These are phyloP conservation scores for Ceratocystis ficicola DNA, from an alignment of 2,329 filamentous ascomycete genomes.

Conservation along the genomic window DNA sequence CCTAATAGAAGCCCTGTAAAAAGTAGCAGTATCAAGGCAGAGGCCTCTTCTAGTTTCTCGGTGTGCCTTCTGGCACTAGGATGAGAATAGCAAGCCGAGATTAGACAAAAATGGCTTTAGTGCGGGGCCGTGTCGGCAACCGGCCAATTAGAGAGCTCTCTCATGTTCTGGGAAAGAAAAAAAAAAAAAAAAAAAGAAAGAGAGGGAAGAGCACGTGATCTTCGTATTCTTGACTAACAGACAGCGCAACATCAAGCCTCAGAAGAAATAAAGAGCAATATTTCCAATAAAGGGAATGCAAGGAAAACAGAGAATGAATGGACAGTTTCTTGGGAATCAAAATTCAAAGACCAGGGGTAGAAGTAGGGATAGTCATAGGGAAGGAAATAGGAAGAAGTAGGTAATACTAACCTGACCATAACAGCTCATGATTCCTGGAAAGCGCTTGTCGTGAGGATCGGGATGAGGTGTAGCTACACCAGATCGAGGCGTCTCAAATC, in stretches of 20 bases:
- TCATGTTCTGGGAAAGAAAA: conserved; percentile 22
- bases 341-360: too few species aligned
- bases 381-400: conserved; percentile 47
- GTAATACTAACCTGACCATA: conserved; percentile 93
- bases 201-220: too few species aligned
- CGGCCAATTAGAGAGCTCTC: conserved; percentile 31
- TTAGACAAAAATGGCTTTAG: neutral
- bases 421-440: conserved; percentile 93
- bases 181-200: neutral
- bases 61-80: conserved; percentile 11
- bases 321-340: too few species aligned
- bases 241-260: too few species aligned
- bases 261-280: too few species aligned
- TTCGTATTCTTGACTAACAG: too few species aligned
- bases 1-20: neutral
- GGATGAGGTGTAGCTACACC: conserved; percentile 88
- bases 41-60: neutral
- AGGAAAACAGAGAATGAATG: too few species aligned
- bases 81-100: neutral
- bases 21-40: too few species aligned
- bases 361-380: too few species aligned
- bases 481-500: conserved; percentile 76
- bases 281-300: neutral
- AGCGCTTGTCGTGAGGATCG: conserved; percentile 84
- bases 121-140: conserved; percentile 26